A percentile compares a stretch with the other conserved stretches of the same genome.
These are phyloP conservation scores for Salisapilia sapeloensis DNA, from an alignment of 352 stramenopile species.

Conservation along the genomic window DNA sequence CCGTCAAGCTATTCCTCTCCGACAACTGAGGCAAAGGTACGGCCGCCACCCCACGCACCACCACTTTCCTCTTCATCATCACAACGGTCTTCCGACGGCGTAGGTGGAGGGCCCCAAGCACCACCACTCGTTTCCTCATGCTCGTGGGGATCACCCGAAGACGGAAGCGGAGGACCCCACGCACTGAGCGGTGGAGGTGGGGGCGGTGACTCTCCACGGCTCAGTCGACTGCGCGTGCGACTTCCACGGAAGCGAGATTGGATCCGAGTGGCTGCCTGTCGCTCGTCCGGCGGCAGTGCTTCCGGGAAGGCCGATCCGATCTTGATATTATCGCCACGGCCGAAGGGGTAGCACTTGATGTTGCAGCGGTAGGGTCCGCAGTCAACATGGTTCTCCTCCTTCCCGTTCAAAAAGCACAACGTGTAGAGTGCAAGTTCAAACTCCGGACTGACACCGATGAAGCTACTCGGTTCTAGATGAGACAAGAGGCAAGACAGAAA, in stretches of 20 bases:
- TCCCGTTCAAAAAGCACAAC: slow-evolving; percentile 86
- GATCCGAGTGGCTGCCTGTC: slow-evolving; percentile 61
- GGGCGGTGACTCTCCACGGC: no score
- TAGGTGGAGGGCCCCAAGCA: no score
- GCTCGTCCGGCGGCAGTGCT: slow-evolving; percentile 43
- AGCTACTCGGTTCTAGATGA: slow-evolving; percentile 13
- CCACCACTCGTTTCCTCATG: no score
- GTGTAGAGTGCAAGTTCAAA: slow-evolving; percentile 96
- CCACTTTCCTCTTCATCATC: no score
- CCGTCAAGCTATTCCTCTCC: no score
- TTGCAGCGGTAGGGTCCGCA: slow-evolving; percentile 74
- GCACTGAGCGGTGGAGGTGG: no score
- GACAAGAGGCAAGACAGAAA: neutral
- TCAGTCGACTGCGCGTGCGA: slow-evolving; percentile 13
- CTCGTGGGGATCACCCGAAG: no score
- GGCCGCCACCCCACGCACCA: no score
- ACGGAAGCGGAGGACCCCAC: no score
- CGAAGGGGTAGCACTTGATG: slow-evolving; percentile 83
- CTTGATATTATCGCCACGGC: slow-evolving; percentile 46
- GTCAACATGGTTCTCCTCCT: slow-evolving; percentile 77
- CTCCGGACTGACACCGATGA: slow-evolving; percentile 90
- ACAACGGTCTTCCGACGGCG: no score
- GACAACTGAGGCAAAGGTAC: no score
- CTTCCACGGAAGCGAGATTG: slow-evolving; percentile 40
- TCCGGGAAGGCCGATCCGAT: slow-evolving; percentile 73